Evolutionary conservation across 306 rosid species (phyloP).

Genomic region (Lathyrus sativus): DNA sequence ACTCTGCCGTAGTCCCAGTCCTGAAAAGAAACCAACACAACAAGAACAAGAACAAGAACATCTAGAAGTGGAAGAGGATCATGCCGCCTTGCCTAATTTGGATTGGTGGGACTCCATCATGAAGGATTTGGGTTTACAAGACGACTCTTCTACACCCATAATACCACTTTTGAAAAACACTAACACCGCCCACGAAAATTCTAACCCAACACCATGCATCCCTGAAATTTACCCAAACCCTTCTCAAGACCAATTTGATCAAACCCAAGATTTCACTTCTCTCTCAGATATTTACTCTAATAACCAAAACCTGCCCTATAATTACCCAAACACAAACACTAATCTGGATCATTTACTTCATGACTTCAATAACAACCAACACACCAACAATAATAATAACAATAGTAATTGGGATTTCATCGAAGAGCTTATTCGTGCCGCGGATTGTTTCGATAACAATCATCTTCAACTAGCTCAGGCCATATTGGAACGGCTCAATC

Average conservation of each 20-base stretch:
- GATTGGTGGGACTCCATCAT: slow-evolving; percentile 95
- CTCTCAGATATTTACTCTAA: slow-evolving; percentile 58
- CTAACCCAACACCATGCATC: slow-evolving; percentile 23
- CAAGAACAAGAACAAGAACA: slow-evolving; percentile 41
- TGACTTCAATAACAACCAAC: slow-evolving; percentile 31
- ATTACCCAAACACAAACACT: slow-evolving; percentile 11
- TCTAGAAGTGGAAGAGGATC: slow-evolving; percentile 64
- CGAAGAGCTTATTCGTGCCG: slow-evolving; percentile 72
- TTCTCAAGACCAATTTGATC: slow-evolving; percentile 52
- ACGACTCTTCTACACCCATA: slow-evolving; percentile 49
- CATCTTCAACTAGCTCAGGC: slow-evolving; percentile 64
- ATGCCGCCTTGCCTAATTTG: slow-evolving; percentile 53
- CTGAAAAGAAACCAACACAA: slow-evolving; percentile 46
- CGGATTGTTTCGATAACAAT: slow-evolving; percentile 74
- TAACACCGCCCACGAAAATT: not conserved
- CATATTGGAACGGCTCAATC: slow-evolving; percentile 70
- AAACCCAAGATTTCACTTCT: slow-evolving; percentile 48
- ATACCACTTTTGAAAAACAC: slow-evolving; percentile 38
- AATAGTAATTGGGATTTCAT: slow-evolving; percentile 55
- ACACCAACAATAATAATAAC: not conserved
- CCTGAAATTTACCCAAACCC: slow-evolving; percentile 51
- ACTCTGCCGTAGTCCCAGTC: slow-evolving; percentile 82
- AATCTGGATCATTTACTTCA: slow-evolving; percentile 37
- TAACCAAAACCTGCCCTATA: slow-evolving; percentile 41
- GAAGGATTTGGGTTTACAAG: slow-evolving; percentile 73